Conservation (phyloP, 1,284 basidiomycete genomes). For the Ceratobasidium sp. region DNA sequence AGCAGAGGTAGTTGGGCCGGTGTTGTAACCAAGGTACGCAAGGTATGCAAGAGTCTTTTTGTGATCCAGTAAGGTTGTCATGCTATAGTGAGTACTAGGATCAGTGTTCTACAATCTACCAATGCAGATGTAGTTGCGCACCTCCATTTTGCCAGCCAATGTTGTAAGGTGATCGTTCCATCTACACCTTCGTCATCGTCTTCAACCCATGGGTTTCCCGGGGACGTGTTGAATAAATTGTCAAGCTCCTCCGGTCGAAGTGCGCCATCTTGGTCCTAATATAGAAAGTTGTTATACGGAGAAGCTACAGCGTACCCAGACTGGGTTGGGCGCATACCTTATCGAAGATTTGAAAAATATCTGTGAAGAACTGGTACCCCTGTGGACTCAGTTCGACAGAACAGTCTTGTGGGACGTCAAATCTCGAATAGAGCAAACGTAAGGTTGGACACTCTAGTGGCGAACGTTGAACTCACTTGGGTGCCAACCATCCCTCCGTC, state of each 20-base stretch:
- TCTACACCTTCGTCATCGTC: conserved; percentile 72
- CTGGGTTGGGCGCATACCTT: conserved; percentile 62
- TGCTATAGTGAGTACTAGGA: conserved; percentile 59
- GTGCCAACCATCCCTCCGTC: conserved; percentile 84
- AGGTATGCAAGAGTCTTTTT: conserved; percentile 92
- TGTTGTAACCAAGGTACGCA: conserved; percentile 90
- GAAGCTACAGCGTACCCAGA: not conserved
- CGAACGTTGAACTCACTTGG: conserved; percentile 63
- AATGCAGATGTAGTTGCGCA: conserved; percentile 51
- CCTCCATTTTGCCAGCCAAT: conserved; percentile 99
- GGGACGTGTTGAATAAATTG: conserved; percentile 90
- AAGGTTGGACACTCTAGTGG: conserved; percentile 49
- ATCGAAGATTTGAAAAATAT: conserved; percentile 96
- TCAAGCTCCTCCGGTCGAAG: conserved; percentile 85
- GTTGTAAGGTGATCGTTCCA: conserved; percentile 91
- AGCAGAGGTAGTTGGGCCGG: conserved; percentile 75
- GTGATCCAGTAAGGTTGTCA: conserved; percentile 95
- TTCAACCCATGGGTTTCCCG: conserved; percentile 87
- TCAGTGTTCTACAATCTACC: not conserved
- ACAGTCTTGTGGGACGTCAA: conserved; percentile 91
- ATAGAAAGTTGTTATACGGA: conserved; percentile 2
- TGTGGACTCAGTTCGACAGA: conserved; percentile 92
- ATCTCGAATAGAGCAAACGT: conserved; percentile 61
- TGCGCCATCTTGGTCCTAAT: conserved; percentile 92
- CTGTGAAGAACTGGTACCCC: conserved; percentile 97